A percentile compares a stretch with the other conserved stretches of the same genome.
These are phyloP conservation scores for Neopestalotiopsis rosae DNA, from an alignment of 2,329 filamentous ascomycete genomes.

Conservation along the genomic window DNA sequence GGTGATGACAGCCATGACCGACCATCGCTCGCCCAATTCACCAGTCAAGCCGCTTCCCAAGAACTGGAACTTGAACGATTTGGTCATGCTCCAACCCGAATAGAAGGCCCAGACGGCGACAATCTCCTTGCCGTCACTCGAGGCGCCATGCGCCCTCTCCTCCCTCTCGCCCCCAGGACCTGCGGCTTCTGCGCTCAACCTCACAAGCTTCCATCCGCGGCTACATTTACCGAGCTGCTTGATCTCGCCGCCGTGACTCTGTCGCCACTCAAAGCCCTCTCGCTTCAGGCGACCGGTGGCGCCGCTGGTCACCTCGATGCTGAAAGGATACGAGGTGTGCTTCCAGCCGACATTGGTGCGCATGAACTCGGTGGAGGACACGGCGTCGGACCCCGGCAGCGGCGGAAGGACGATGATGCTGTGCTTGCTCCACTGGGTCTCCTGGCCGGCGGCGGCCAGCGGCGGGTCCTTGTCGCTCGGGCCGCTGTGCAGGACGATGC, in stretches of 20 bases:
- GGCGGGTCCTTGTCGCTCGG: constrained; percentile 23
- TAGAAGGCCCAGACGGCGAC: constrained; percentile 27
- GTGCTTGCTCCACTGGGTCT: background rate
- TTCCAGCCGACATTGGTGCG: constrained; percentile 13
- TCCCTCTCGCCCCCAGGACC: background rate
- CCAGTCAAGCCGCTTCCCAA: constrained; percentile 28
- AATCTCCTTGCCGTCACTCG: constrained; percentile 31
- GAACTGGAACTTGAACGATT: constrained; percentile 30
- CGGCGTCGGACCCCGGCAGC: background rate
- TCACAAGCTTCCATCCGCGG: constrained; percentile 33
- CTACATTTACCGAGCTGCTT: constrained; percentile 20
- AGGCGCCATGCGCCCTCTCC: constrained; percentile 1
- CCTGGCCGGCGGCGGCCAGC: constrained; percentile 22
- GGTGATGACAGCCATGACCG: constrained; percentile 25
- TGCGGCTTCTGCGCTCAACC: constrained; percentile 19
- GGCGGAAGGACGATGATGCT: constrained; percentile 13
- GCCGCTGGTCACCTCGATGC: constrained; percentile 24
- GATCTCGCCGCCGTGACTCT: constrained; percentile 27
- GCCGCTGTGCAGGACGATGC: constrained; percentile 26
- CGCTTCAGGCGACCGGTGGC: background rate
- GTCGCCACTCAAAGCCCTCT: constrained; percentile 34
- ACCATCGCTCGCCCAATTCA: constrained; percentile 28
- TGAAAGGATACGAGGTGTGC: constrained; percentile 20
- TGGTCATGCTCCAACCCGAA: constrained; percentile 25
- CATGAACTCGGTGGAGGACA: constrained; percentile 14